Evolutionary conservation across 2,329 filamentous ascomycete species (phyloP), one percentile per base, ranked within the genome.

Genomic region (Amauroascus niger): DNA sequence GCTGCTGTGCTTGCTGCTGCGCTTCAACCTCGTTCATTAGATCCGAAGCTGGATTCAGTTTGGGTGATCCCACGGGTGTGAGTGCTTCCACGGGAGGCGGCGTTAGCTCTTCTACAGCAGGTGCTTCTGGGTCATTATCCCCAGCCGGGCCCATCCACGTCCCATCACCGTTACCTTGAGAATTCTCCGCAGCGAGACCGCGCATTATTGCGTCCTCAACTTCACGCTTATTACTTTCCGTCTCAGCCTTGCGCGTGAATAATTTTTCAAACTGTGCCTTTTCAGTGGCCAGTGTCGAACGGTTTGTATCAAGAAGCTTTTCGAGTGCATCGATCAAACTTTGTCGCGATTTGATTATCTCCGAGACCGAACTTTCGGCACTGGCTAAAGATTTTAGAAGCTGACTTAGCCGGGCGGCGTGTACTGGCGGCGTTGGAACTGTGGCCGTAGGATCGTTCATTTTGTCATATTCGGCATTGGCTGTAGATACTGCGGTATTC

Each of bases 181-280:
- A 69, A 8, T 80, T 74, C 7, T 82, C 78, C 1, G 80, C 79
- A 13, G 82, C 81, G 20, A 95, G 78, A 7, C 87, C 88, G 49
- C 86, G 82, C 79, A 98, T 88, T 61, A 98, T 97, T 47, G 82
- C 84, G 60, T 91, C 82, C 69, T 98, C 93, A 6, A 98, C 89
- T 46, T 93, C 86, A 50, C 84, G 82, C 69, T 94, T 95, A 71
- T 88, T 90, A 16, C 77, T 74, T 62, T 96, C 90, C 14, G 89
- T 87, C 53, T 83, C 81, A 1, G 74, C 70, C 61, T 86, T 88
- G 53, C 84, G 82, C n/a, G 74, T 75, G 2, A 76, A 71, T 18
- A 97, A 70, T 14, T 86, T 79, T 6, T 76, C 67, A n/a, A 82
- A 74, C 33, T 84, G 77, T 3, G 76, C 71, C 62, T 88, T 81